Conservation (phyloP, 2,329 filamentous ascomycete species). For the Colletotrichum sp. region DNA sequence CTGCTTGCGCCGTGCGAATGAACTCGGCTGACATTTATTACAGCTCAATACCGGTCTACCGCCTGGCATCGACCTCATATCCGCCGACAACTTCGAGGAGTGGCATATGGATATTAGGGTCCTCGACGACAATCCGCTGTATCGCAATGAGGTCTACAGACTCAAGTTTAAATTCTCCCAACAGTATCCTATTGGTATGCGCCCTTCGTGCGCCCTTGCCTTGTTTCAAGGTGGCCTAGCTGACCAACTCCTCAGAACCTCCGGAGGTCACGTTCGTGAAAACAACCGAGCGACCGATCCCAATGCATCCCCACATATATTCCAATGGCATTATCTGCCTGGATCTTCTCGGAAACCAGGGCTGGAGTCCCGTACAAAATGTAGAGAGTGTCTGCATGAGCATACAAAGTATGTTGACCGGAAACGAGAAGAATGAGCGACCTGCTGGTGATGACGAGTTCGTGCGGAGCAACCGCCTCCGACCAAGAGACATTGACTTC, state of each 20-base stretch:
- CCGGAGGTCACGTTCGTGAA: conserved; percentile 91
- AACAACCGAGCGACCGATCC: conserved; percentile 71
- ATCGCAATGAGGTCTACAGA: conserved; percentile 79
- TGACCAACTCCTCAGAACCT: conserved; percentile 65
- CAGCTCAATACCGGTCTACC: conserved; percentile 54
- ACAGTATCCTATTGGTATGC: conserved; percentile 86
- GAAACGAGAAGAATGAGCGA: conserved; percentile 89
- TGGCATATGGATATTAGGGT: conserved; percentile 94
- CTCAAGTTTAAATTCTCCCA: conserved; percentile 86
- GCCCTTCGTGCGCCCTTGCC: background rate
- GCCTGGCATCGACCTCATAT: conserved; percentile 78
- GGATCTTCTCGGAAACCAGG: conserved; percentile 84
- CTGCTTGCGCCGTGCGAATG: background rate
- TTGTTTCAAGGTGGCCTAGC: background rate
- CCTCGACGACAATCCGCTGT: conserved; percentile 88
- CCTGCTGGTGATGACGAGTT: conserved; percentile 92
- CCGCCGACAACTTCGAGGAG: conserved; percentile 82
- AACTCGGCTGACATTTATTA: background rate
- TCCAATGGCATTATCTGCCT: conserved; percentile 99
- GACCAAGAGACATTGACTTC: conserved; percentile 90
- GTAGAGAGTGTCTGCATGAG: conserved; percentile 98
- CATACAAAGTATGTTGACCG: conserved; percentile 96
- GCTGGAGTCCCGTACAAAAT: conserved; percentile 96
- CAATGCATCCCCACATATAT: conserved; percentile 97
- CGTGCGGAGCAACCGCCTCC: conserved; percentile 76